Base-by-base conservation (phyloP, 1,284 basidiomycete species). In the Farysia itapuensis region DNA sequence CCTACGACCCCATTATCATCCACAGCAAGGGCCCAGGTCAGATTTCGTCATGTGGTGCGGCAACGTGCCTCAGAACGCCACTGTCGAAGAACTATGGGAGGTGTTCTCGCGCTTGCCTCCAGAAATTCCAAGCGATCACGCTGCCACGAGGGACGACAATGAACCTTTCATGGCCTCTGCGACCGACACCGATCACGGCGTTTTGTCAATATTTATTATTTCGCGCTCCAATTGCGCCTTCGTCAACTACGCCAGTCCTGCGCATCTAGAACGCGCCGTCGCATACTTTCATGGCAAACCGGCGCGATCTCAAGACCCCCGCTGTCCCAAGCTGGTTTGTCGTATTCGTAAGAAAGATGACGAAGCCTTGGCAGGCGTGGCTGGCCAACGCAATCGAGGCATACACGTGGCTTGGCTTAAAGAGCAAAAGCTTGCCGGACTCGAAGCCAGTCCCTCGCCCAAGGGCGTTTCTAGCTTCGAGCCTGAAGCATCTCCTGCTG, bases 21-120 rank as follows among this genome's bases (percentile, higher is more conserved):
- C 59, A 3, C 51, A 52, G 24, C 61, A 68, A 38, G 66, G 61
- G 5, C 82, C 87, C 37, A 83, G 90, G 11, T 90, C 89, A 16
- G 89, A 92, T 57, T 93, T 86, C 87, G 92, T 94, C 2, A 90
- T 95, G 88, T 96, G 93, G 94, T 84, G 84, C 14, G 90, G 90
- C 9, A 94, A 93, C 66, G 86, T 93, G 4, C 88, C 90, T 1
- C 59, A 61, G 11, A 89, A 95, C 68, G 85, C 90, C 5, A 86
- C 85, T 0, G 84, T 91, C 52, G 86, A 91, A 66, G 93, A 96
- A 76, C 81, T 96, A 2, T 90, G 87, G 87, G 80, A 81, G 4
- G 92, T 93, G 74, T 94, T 97, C 79, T 53, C 70, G 9, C 58
- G 44, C 20, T 44, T 70, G 9, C 52, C 53, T 1, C 43, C 53